phyloP scores from a whole-genome alignment of 2,329 filamentous ascomycete species.

The Cladophialophora carrionii region DNA sequence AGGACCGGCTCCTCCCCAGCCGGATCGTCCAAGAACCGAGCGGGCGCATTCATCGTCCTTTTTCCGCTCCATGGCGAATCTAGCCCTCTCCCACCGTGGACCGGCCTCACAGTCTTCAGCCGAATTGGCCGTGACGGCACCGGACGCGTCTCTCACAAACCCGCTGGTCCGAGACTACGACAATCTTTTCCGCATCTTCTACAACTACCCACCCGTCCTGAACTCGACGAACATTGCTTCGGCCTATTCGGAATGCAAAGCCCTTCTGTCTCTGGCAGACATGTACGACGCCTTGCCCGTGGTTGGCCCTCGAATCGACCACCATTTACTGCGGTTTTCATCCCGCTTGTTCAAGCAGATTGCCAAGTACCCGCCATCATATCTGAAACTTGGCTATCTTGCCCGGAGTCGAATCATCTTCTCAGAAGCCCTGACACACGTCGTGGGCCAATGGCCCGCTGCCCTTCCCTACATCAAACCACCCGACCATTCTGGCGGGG shows the following conservation, averaged over 20 bases:
- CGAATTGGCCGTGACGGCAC: conserved; percentile 55
- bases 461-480: conserved; percentile 74
- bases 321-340: conserved; percentile 90
- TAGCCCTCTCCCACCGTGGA: conserved; percentile 55
- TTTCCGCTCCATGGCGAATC: conserved; percentile 85
- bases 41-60: conserved; percentile 65
- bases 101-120: conserved; percentile 57
- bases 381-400: conserved; percentile 85
- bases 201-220: conserved; percentile 82
- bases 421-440: conserved; percentile 85
- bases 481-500: conserved; percentile 45
- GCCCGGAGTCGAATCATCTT: conserved; percentile 82
- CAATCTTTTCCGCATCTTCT: conserved; percentile 93
- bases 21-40: conserved; percentile 63
- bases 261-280: conserved; percentile 83
- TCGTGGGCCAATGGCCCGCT: conserved; percentile 90
- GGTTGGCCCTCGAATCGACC: conserved; percentile 85
- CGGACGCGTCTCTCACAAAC: conserved; percentile 63
- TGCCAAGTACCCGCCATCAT: conserved; percentile 91
- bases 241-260: conserved; percentile 92
- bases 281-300: conserved; percentile 90
- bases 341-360: conserved; percentile 93
- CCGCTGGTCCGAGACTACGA: conserved; percentile 90
- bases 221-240: conserved; percentile 88
- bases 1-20: conserved; percentile 50